phyloP scores from a whole-genome alignment of 805 yeast genomes.

The Nakazawaea populi region DNA sequence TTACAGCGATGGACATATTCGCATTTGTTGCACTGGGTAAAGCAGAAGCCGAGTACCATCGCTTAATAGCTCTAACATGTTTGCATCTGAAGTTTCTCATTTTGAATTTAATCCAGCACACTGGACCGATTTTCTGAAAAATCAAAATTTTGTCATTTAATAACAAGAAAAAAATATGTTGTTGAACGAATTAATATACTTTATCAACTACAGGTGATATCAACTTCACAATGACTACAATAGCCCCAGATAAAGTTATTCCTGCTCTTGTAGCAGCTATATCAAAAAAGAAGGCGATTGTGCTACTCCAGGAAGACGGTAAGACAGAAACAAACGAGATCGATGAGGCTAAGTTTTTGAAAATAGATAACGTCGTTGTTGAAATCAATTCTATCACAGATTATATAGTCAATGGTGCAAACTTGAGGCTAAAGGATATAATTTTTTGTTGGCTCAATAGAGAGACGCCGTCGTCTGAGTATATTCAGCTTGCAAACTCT shows the following conservation, averaged over 20 bases:
- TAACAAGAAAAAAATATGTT: background rate
- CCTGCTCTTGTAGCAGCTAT: background rate
- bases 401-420: constrained; percentile 1
- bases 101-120: too few relatives aligned
- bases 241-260: background rate
- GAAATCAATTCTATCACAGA: constrained; percentile 1
- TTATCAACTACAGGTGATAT: background rate
- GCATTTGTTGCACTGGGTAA: constrained; percentile 25
- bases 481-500: constrained; percentile 8
- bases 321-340: constrained; percentile 1
- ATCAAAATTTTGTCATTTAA: background rate
- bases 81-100: too few relatives aligned
- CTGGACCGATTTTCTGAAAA: too few relatives aligned
- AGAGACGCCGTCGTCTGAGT: constrained; percentile 9
- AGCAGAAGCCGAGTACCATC: constrained; percentile 9
- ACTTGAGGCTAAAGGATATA: constrained; percentile 4
- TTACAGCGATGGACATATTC: constrained; percentile 41
- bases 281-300: background rate
- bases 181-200: background rate
- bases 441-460: constrained; percentile 8
- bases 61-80: background rate
- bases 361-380: constrained; percentile 3
- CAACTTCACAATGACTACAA: background rate
- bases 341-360: constrained; percentile 4
- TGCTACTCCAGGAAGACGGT: background rate